Percentiles rank a stretch among this genome's conserved stretches.
phyloP scores from a whole-genome alignment of 495 filamentous ascomycete genomes.

The Daldinia caldariorum region DNA sequence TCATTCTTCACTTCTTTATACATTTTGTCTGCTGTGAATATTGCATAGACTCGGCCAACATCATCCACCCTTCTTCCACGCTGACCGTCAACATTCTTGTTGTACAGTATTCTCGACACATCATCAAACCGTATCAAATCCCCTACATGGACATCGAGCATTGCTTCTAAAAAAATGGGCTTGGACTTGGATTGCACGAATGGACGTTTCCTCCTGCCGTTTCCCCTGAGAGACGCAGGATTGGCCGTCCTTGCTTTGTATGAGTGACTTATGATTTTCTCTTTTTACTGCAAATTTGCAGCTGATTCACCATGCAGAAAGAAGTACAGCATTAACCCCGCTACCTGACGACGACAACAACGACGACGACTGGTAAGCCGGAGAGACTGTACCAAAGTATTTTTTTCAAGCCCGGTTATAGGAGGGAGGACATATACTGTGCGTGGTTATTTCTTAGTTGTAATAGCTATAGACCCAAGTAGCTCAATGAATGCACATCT shows the following conservation, averaged over 20 bases:
- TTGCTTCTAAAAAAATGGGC: conserved; percentile 24
- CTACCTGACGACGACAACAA: not conserved
- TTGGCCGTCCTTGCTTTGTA: conserved; percentile 26
- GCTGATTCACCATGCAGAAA: not conserved
- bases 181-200: conserved; percentile 35
- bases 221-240: conserved; percentile 13
- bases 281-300: conserved; percentile 10
- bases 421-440: conserved; percentile 11
- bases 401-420: conserved; percentile 14
- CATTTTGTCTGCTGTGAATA: conserved; percentile 41
- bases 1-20: conserved; percentile 34
- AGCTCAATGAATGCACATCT: conserved; percentile 29
- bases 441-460: conserved; percentile 9
- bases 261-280: conserved; percentile 16
- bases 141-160: conserved; percentile 24
- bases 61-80: not conserved
- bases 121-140: conserved; percentile 16
- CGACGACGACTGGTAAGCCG: not conserved
- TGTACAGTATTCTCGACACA: conserved; percentile 36
- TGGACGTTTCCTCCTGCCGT: conserved; percentile 8
- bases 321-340: conserved; percentile 1
- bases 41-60: conserved; percentile 32
- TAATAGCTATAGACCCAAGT: conserved; percentile 23
- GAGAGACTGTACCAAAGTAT: not conserved
- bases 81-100: conserved; percentile 26